Base-by-base conservation (phyloP, 768 basidiomycete genomes). In the Suillus subluteus region DNA sequence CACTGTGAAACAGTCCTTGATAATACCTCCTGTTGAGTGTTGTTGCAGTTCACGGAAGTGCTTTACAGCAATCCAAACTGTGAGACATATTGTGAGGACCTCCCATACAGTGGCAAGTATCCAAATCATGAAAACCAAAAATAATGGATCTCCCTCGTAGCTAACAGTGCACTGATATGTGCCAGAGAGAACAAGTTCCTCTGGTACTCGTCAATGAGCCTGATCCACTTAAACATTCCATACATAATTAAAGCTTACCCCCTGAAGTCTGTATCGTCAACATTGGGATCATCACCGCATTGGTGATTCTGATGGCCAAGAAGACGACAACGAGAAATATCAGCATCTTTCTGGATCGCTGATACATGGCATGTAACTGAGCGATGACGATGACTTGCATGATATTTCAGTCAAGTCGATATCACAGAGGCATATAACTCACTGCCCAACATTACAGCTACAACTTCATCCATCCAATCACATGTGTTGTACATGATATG, bases 361-460 rank as follows among this genome's bases (percentile, higher is more conserved):
- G n/a, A 23, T 48, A 48, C 48, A 48, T 48, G 12, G 48, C 48
- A 6, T 48, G 6, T 48, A 48, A 48, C 12, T n/a, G 48, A 48
- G 12, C n/a, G n/a, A 48, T 48, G 12, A 48, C 23, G 48, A 48
- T 23, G 12, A 23, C 48, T 48, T 23, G 48, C 48, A 48, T 48
- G 48, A 48, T 23, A 5, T 12, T 23, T 23, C 48, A 48, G 6
- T 23, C 12, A 23, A 23, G 48, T 23, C 6, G 11, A 48, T 23
- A 48, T 48, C n/a, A 23, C 5, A 0, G 12, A 48, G 2, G n/a
- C 5, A n/a, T n/a, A 13, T 23, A 48, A 11, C n/a, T 13, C n/a
- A 48, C 48, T 21, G 4, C n/a, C 48, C 5, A 48, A 11, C 0
- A 23, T 2, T 13, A 13, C 2, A 6, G 0, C 0, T 6, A 6